A percentile compares a stretch with the other conserved stretches of the same genome.
phyloP scores from a whole-genome alignment of 2,329 filamentous ascomycete species.

The Phaeosphaeria sp. region DNA sequence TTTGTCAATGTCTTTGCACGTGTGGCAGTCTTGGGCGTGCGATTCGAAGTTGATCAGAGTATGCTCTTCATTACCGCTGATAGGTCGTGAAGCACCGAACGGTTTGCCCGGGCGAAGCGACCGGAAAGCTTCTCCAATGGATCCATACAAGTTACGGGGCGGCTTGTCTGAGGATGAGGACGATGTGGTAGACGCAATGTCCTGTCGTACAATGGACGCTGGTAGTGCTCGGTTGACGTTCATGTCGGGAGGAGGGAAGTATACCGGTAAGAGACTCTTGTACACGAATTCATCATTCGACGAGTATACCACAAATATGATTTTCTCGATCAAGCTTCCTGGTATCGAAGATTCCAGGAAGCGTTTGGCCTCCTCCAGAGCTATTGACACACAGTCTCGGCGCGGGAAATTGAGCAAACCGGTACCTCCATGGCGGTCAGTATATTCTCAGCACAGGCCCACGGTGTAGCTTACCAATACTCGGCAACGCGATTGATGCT shows the following conservation, averaged over 20 bases:
- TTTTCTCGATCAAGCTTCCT: conserved; percentile 31
- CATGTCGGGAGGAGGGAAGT: conserved; percentile 35
- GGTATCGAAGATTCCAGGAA: conserved; percentile 35
- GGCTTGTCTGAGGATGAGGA: conserved; percentile 8
- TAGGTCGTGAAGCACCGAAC: conserved; percentile 17
- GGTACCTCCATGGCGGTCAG: conserved; percentile 13
- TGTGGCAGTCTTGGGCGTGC: conserved; percentile 31
- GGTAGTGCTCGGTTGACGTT: conserved; percentile 18
- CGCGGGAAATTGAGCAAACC: conserved; percentile 37
- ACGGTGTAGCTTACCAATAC: conserved; percentile 26
- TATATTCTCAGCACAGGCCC: too few relatives aligned
- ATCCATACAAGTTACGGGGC: conserved; percentile 20
- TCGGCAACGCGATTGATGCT: conserved; percentile 40
- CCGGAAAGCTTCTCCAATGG: conserved; percentile 30
- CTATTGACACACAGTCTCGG: conserved; percentile 36
- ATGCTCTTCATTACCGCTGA: conserved; percentile 25
- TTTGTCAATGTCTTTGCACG: conserved; percentile 24
- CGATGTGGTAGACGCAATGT: not conserved
- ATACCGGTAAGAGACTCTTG: conserved; percentile 38
- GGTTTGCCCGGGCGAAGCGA: conserved; percentile 30
- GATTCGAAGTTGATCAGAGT: conserved; percentile 32
- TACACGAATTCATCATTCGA: conserved; percentile 41
- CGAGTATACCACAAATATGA: conserved; percentile 38
- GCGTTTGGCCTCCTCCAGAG: conserved; percentile 41
- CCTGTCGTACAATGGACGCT: not conserved